A percentile compares a stretch with the other conserved stretches of the same genome.
These are phyloP conservation scores for Purshia tridentata DNA, from an alignment of 306 rosid species.

Conservation along the genomic window DNA sequence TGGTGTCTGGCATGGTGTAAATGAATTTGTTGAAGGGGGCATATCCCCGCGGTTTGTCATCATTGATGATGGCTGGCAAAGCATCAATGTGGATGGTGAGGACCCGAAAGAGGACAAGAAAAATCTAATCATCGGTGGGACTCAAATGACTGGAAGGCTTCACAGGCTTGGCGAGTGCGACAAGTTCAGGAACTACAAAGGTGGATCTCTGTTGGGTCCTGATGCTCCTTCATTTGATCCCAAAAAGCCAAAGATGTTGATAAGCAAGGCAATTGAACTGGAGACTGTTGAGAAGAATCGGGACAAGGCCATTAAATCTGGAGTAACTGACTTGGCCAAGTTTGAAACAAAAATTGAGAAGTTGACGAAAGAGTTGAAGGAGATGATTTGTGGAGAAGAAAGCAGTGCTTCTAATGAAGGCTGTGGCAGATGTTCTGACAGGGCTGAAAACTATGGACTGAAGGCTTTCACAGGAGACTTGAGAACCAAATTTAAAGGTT, in stretches of 20 bases:
- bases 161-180: slow-evolving; percentile 59
- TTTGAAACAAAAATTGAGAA: slow-evolving; percentile 40
- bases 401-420: slow-evolving; percentile 8
- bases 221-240: slow-evolving; percentile 62
- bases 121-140: slow-evolving; percentile 65
- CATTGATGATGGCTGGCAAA: slow-evolving; percentile 92
- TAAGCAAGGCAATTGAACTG: slow-evolving; percentile 55
- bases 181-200: slow-evolving; percentile 59
- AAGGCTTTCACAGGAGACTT: slow-evolving; percentile 76
- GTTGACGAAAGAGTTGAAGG: slow-evolving; percentile 52
- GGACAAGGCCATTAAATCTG: slow-evolving; percentile 35
- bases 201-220: slow-evolving; percentile 53
- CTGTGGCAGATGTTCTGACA: slow-evolving; percentile 20
- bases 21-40: slow-evolving; percentile 57
- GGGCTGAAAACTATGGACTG: slow-evolving; percentile 45
- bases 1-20: slow-evolving; percentile 65
- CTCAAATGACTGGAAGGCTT: slow-evolving; percentile 80
- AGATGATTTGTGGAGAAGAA: slow-evolving; percentile 45
- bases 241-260: slow-evolving; percentile 46
- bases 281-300: slow-evolving; percentile 48
- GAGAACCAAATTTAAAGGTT: slow-evolving; percentile 57
- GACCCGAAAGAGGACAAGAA: slow-evolving; percentile 52
- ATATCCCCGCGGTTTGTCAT: slow-evolving; percentile 67
- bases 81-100: slow-evolving; percentile 60
- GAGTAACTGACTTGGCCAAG: slow-evolving; percentile 30